Base-by-base conservation (phyloP, 2,329 filamentous ascomycete species). In the Cryphonectria carpinicola region DNA sequence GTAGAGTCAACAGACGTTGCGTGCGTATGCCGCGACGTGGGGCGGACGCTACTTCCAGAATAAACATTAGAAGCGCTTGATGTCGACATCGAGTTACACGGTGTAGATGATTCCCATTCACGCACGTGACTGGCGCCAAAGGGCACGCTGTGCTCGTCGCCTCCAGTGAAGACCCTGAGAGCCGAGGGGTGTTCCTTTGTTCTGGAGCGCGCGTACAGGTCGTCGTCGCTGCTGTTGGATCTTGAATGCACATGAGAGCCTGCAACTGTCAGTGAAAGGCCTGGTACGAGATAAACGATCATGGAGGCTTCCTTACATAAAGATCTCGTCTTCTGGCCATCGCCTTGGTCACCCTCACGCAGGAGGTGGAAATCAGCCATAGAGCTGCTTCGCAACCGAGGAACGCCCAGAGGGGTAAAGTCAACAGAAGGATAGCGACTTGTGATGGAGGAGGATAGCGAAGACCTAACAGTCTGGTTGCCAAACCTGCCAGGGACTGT, bases 1-100 rank as follows among this genome's bases (percentile, higher is more conserved):
- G 73, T 74, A 19, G 82, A 73, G 72, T 85, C 83, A 56, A 86
- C 76, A 0, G 84, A 85, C 0, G 84, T 86, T 39, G 80, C 81
- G 11, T 81, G 79, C 0, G 84, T 85, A 68, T 84, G 82, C 35
- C 78, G 80, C 2, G 84, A 85, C 39, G 79, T 78, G 0, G 83
- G 81, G 1, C 82, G 77, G 4, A 72, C 75, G 41, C 66, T 62
- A 6, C 62, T 69, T 22, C 49, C 46, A 5, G 71, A 71, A n/a
- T 80, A 81, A 4, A 77, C 77, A 62, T 81, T 82, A 19, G 83
- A 62, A 19, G 32, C 84, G 67, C 81, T 81, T 35, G 78, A 74
- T 65, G 81, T 83, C 4, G 82, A 83, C 19, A 43, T 46, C 10
- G 76, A 80, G 64, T 80, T 81, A 4, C 83, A 82, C 11, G 81